Evolutionary conservation across 1,139 yeast genomes (phyloP), one percentile per base, ranked within the genome.

Genomic region (Kodamaea sp.): DNA sequence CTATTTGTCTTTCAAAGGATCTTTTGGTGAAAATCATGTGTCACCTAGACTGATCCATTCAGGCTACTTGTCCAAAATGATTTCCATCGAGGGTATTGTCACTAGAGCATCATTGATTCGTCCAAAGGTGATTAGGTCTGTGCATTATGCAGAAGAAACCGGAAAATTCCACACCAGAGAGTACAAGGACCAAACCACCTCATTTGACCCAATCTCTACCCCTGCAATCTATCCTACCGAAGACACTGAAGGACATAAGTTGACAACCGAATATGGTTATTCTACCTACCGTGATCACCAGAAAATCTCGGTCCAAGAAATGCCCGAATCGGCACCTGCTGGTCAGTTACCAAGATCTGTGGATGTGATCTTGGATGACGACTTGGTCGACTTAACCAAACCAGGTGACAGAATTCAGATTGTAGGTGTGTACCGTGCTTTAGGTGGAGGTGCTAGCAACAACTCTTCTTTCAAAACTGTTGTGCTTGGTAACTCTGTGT

Each of bases 241-340:
- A 52, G 98, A 94, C 57, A 75, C 85, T 22, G 92, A 88, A 34
- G 97, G 97, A 10, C 83, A 90, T 60, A 86, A 88, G 47, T 66
- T 92, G 44, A 73, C 78, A 22, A 90, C 97, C 0, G 98, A 92
- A 57, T 92, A 87, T 55, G 99, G 99, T 4, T 86, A 83, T 56
- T 84, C 94, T 14, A 88, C 95, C 14, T 92, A 88, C 58, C 76
- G 92, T 50, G 98, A 92, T 61, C 97, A 92, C 56, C 99, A 92
- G 63, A 85, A 89, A 28, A 76, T 92, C 23, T 80, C 96, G 0
- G 84, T 92, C 24, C 99, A 92, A 61, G 99, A 92, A 66, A 87
- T 94, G 92, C 99, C 98, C 1, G 99, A 92, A 64, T 76, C 84
- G 47, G 97, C 98, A 0, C 98, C 98, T 12, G 95, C 97, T 1